A percentile compares a stretch with the other conserved stretches of the same genome.
phyloP scores from a whole-genome alignment of 768 basidiomycete species.

The Daedaleopsis nitida region DNA sequence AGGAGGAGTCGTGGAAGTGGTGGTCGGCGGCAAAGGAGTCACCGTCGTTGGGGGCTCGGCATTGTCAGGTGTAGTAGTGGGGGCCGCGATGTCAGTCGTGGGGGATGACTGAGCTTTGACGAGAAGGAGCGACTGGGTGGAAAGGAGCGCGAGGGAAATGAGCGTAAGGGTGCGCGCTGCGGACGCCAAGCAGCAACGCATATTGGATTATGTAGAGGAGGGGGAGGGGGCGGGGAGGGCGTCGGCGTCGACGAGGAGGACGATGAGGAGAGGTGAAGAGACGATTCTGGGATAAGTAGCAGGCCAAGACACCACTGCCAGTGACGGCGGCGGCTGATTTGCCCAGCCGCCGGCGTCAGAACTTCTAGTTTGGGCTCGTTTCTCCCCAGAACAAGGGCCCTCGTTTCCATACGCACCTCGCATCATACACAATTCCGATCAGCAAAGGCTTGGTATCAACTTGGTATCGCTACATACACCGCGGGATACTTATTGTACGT shows the following conservation, averaged over 20 bases:
- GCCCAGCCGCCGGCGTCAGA: background rate
- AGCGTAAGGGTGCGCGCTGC: conserved; percentile 32
- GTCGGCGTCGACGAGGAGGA: conserved; percentile 22
- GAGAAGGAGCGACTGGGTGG: conserved; percentile 30
- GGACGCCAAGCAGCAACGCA: conserved; percentile 30
- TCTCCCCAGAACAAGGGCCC: background rate
- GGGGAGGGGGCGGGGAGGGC: conserved; percentile 18
- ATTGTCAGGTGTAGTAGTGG: background rate
- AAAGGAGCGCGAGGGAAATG: conserved; percentile 34
- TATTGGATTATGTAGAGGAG: conserved; percentile 14
- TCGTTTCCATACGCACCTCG: no score
- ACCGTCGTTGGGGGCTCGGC: background rate
- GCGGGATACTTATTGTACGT: no score
- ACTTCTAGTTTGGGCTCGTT: background rate
- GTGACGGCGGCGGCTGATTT: background rate
- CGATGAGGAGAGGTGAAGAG: conserved; percentile 2
- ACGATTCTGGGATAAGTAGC: background rate
- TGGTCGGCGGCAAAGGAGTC: conserved; percentile 3
- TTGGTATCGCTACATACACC: no score
- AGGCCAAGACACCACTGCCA: background rate
- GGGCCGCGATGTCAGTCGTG: background rate
- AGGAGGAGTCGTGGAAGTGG: background rate
- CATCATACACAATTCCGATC: no score
- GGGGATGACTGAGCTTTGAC: conserved; percentile 18
- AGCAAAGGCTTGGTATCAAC: no score